These are phyloP conservation scores for Eucalyptus cloeziana DNA, from an alignment of 345 rosid genomes.

Conservation along the genomic window DNA sequence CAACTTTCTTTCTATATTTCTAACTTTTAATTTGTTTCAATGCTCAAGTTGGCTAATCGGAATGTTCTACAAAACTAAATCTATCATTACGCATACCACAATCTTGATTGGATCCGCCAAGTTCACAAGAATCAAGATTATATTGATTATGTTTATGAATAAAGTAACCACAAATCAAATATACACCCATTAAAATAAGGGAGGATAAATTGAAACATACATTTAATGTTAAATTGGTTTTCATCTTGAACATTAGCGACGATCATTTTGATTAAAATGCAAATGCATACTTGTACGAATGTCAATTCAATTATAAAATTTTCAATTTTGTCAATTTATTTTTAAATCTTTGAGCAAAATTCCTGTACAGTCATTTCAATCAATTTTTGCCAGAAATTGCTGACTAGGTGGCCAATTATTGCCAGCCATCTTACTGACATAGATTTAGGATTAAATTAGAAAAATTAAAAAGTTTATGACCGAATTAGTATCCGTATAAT, in stretches of 20 bases:
- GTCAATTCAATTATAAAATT: rapidly evolving
- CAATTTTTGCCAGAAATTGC: rapidly evolving
- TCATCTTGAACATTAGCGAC: background rate
- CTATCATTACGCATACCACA: background rate
- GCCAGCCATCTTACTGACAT: too few relatives aligned
- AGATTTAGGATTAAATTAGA: background rate
- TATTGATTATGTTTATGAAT: background rate
- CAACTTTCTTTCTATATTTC: background rate
- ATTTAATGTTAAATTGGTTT: background rate
- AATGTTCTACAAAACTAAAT: background rate
- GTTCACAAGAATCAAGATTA: background rate
- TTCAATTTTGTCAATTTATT: background rate
- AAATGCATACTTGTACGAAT: background rate
- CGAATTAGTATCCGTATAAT: background rate
- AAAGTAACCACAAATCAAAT: background rate
- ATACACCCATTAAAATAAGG: background rate
- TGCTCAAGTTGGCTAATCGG: background rate
- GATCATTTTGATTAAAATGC: background rate
- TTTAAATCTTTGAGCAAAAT: rapidly evolving
- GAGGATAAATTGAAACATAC: background rate
- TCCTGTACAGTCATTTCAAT: rapidly evolving
- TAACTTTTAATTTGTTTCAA: background rate
- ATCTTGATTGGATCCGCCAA: rapidly evolving
- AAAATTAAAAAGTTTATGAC: background rate
- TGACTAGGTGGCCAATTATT: rapidly evolving